Percentiles rank a stretch among this genome's conserved stretches.
These are phyloP conservation scores for Chlamydomonas incerta DNA, from an alignment of 139 green algal genomes.

Conservation along the genomic window DNA sequence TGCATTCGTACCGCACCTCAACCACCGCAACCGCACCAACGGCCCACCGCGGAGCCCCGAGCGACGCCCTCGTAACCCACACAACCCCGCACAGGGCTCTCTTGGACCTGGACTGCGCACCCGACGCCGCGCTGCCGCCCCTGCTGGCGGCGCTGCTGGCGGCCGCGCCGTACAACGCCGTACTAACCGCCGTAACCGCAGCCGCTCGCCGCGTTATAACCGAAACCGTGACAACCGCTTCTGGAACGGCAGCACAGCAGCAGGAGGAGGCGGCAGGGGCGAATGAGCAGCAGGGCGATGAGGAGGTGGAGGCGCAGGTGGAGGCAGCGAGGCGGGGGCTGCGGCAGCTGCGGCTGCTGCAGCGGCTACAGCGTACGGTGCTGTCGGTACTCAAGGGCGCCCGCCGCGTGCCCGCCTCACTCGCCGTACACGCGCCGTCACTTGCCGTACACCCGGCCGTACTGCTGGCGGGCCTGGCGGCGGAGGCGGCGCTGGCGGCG, in stretches of 20 bases:
- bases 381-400: not conserved
- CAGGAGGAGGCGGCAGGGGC: too few relatives aligned
- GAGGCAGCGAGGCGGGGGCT: too few relatives aligned
- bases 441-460: not conserved
- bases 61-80: too few relatives aligned
- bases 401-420: not conserved
- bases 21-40: too few relatives aligned
- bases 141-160: constrained; percentile 3
- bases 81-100: constrained; percentile 12
- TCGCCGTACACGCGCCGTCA: not conserved
- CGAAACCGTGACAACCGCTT: too few relatives aligned
- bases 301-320: not conserved
- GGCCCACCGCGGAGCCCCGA: too few relatives aligned
- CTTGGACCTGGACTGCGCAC: constrained; percentile 34
- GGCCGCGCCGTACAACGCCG: not conserved
- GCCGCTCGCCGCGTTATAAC: not conserved
- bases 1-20: too few relatives aligned
- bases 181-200: not conserved
- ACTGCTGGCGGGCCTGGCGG: not conserved
- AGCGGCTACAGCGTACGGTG: constrained; percentile 9
- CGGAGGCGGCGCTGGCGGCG: not conserved
- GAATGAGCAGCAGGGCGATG: too few relatives aligned
- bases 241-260: too few relatives aligned
- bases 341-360: not conserved
- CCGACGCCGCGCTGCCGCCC: constrained; percentile 10